Percentiles rank a stretch among this genome's conserved stretches.
These are phyloP conservation scores for Barnettozyma vustinii DNA, from an alignment of 805 yeast species.

Conservation along the genomic window DNA sequence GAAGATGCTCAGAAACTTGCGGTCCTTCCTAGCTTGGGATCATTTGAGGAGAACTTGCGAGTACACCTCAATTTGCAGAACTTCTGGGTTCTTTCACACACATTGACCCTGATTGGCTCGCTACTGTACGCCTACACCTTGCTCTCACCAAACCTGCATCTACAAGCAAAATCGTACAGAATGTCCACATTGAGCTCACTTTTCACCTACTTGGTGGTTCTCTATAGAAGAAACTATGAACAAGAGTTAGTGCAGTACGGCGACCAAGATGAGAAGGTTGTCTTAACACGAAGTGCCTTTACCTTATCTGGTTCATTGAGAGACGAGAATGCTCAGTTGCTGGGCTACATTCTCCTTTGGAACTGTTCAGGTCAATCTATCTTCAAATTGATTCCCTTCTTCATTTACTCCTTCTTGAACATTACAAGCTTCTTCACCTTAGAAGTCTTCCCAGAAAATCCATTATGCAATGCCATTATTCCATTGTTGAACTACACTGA, in stretches of 20 bases:
- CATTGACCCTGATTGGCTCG: slow-evolving; percentile 18
- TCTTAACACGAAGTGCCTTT: slow-evolving; percentile 12
- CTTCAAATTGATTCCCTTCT: slow-evolving; percentile 36
- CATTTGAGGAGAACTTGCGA: background rate
- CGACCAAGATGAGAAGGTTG: slow-evolving; percentile 10
- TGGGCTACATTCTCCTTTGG: slow-evolving; percentile 36
- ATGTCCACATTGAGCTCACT: slow-evolving; percentile 17
- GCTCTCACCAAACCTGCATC: background rate
- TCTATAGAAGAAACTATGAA: slow-evolving; percentile 18
- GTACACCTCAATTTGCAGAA: slow-evolving; percentile 17
- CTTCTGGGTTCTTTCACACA: slow-evolving; percentile 22
- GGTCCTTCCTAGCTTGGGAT: background rate
- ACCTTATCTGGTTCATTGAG: slow-evolving; percentile 32
- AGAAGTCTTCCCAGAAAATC: slow-evolving; percentile 30
- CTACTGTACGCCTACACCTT: slow-evolving; percentile 7
- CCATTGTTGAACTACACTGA: slow-evolving; percentile 36
- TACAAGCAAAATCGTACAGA: slow-evolving; percentile 12
- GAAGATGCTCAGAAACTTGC: background rate
- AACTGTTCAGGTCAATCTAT: slow-evolving; percentile 27
- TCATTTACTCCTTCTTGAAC: slow-evolving; percentile 37
- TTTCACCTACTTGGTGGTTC: slow-evolving; percentile 22
- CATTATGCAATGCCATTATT: slow-evolving; percentile 28
- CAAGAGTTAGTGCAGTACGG: slow-evolving; percentile 13
- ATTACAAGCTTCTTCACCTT: slow-evolving; percentile 28
- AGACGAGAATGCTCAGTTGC: slow-evolving; percentile 37